Evolutionary conservation across 2,329 filamentous ascomycete species (phyloP), one percentile per base, ranked within the genome.

Genomic region (Verticillium tricorpus): DNA sequence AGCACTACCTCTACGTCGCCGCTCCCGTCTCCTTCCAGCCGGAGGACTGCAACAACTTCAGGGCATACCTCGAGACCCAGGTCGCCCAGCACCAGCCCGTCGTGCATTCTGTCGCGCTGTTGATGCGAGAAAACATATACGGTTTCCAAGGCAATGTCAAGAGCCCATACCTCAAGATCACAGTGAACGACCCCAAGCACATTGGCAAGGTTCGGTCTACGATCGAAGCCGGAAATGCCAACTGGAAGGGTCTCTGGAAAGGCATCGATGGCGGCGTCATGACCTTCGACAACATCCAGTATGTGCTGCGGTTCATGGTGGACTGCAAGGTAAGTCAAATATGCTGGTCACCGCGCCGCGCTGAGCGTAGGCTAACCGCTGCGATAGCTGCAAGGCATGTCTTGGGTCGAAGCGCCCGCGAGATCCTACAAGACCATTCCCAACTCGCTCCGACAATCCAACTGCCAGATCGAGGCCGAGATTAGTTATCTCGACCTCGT

Each of bases 251-350:
- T 5, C 82, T 97, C 75, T 99, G 95, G 94, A 90, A 87, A 67
- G 84, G 80, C 22, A 80, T 82, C 7, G 82, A 83, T 5, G 85
- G 85, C 22, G 90, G 90, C 22, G 87, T 98, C 66, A 85, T 93
- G 74, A 98, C 95, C 0, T 99, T 94, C 70, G 95, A 99, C 79
- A 97, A 89, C 68, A 93, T 99, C 62, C 92, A 96, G 80, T 99
- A 97, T 72, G 87, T 98, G 31, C 77, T 98, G 67, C 86, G 95
- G 59, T 98, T 99, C 77, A 99, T 99, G 95, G 94, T 99, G 58
- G 95, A 99, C 75, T 96, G 91, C 67, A 90, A 93, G 74, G 89
- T 91, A 79, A 68, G 78, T 59, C 3, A n/a, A 19, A 28, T 6
- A 5, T 28, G 28, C 1, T 8, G 61, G 55, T 8, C 6, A 40